Evolutionary conservation across 495 filamentous ascomycete species (phyloP).

Genomic region (Penicillium mononematosum): DNA sequence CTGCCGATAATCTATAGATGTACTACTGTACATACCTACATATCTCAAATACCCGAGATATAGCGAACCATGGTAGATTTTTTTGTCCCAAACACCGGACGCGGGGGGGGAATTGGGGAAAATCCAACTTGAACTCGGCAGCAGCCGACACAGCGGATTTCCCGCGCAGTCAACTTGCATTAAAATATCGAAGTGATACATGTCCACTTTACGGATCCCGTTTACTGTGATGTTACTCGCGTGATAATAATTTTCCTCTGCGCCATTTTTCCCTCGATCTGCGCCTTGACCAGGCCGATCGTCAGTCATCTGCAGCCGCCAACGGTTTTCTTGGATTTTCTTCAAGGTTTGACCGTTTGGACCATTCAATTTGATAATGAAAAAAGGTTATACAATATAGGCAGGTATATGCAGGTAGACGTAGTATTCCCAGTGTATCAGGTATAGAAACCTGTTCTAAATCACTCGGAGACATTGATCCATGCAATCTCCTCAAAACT

Average conservation of each 20-base stretch:
- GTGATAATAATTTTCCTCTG: conserved; percentile 5
- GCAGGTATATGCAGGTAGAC: neutral
- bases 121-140: conserved; percentile 14
- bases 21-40: too few species aligned
- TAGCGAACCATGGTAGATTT: conserved; percentile 20
- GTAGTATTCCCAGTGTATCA: neutral
- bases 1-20: neutral
- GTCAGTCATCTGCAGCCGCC: conserved; percentile 25
- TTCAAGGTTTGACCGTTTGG: conserved; percentile 1
- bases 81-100: neutral
- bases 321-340: conserved; percentile 18
- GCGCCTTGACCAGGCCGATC: conserved; percentile 19
- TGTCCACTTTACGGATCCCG: conserved; percentile 3
- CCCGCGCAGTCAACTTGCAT: conserved; percentile 16
- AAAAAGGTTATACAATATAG: neutral
- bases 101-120: conserved; percentile 15
- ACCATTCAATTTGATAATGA: neutral
- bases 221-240: neutral
- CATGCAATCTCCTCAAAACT: neutral
- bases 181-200: neutral
- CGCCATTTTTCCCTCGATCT: conserved; percentile 16
- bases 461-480: neutral
- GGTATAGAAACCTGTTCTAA: neutral
- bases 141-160: conserved; percentile 15
- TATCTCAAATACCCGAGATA: conserved; percentile 6